Base-by-base conservation (phyloP, 805 yeast species). In the Barnettozyma sp. region DNA sequence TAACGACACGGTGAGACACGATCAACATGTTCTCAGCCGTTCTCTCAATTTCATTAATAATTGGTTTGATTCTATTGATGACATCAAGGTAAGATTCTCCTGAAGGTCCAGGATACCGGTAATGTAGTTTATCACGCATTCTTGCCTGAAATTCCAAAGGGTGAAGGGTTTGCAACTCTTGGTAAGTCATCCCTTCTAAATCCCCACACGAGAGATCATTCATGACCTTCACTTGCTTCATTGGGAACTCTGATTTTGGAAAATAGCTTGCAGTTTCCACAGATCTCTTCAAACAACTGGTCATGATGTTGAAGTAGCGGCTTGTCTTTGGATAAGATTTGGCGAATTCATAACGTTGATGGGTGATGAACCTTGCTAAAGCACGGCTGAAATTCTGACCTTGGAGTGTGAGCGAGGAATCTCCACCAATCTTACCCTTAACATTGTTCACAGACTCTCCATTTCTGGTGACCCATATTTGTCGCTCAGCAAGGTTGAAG, bases 81-180 rank as follows among this genome's bases (percentile, higher is more conserved):
- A 92, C 98, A 60, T 90, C 97, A 47, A 90, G 62, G 49, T 90
- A 90, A 0, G 95, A 83, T 59, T 90, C 98, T 13, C 98, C 98
- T 7, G 97, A 97, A 33, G 86, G 83, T 4, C 98, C 98, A 2
- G 97, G 98, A 54, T 90, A 90, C 41, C 98, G 67, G 59, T 90
- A 90, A 13, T 80, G 67, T 48, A 90, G 67, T 59, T 90, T 90
- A 58, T 86, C 82, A 27, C 69, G 65, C 46, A 85, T 60, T 40
- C 97, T 71, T 13, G 86, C 72, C 27, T 71, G 74, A 54, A 80
- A 90, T 56, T 90, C 97, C 24, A 72, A 72, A 0, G 97, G 95
- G 50, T 69, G 74, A 42, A 65, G 62, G 9, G 60, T 62, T 55
- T 80, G 83, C 44, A 90, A 88, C 47, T 90, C 94, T 35, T 77